Conservation (phyloP, 1,139 yeast species). For the Eremothecium coryli region DNA sequence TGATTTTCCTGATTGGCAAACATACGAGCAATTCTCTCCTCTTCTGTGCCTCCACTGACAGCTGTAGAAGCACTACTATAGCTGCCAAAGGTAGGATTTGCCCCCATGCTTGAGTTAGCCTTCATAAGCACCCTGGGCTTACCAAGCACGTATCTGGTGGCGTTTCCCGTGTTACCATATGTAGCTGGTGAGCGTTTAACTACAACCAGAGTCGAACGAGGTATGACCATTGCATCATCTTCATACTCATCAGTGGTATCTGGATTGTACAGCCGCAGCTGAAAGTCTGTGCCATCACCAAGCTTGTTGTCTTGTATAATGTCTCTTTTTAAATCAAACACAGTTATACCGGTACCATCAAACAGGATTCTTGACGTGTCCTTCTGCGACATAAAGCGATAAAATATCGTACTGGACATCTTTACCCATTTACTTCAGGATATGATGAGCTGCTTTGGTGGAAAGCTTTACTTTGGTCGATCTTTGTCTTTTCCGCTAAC, state of each 20-base stretch:
- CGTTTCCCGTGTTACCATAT: conserved; percentile 62
- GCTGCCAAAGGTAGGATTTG: conserved; percentile 17
- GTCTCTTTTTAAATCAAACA: conserved; percentile 87
- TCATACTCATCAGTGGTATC: conserved; percentile 76
- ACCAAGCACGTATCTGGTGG: conserved; percentile 79
- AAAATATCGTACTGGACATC: conserved; percentile 89
- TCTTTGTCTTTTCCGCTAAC: background rate
- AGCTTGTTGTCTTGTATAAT: conserved; percentile 73
- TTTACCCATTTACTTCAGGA: background rate
- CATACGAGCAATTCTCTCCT: conserved; percentile 82
- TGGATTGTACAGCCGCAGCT: conserved; percentile 62
- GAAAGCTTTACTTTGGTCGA: background rate
- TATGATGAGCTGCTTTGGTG: no score
- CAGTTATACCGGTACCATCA: conserved; percentile 94
- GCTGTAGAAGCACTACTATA: conserved; percentile 18
- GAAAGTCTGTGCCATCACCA: conserved; percentile 79
- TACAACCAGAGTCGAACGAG: conserved; percentile 76
- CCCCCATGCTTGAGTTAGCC: conserved; percentile 12
- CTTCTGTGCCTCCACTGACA: conserved; percentile 49
- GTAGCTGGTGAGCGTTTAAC: conserved; percentile 74
- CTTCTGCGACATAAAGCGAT: conserved; percentile 78
- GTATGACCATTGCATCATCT: conserved; percentile 76
- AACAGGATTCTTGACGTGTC: conserved; percentile 71
- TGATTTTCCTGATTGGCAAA: conserved; percentile 86
- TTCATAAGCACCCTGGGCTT: conserved; percentile 50